Evolutionary conservation across 1,284 basidiomycete genomes (phyloP).

Genomic region (Tilletiopsis washingtonensis): DNA sequence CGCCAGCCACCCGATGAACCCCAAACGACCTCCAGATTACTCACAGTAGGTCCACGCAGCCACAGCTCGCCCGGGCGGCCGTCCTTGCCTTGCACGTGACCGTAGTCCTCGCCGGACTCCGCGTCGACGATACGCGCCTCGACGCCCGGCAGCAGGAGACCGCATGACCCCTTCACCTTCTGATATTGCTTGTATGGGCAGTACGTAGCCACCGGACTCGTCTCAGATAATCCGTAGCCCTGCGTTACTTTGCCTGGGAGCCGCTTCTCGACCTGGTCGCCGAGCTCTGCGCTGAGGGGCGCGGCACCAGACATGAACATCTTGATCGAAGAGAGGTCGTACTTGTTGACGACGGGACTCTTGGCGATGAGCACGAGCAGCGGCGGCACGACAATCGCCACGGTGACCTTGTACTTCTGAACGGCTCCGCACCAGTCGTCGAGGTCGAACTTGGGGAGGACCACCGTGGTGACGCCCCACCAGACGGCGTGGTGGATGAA

Average conservation of each 20-base stretch:
- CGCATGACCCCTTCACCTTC: slow-evolving; percentile 49
- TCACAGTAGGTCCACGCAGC: slow-evolving; percentile 60
- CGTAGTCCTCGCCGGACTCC: slow-evolving; percentile 50
- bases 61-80: slow-evolving; percentile 69
- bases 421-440: slow-evolving; percentile 61
- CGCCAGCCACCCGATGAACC: no score
- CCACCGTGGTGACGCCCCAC: slow-evolving; percentile 57
- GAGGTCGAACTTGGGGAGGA: slow-evolving; percentile 69
- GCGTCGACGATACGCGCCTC: slow-evolving; percentile 64
- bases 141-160: slow-evolving; percentile 67
- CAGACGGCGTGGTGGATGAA: slow-evolving; percentile 60
- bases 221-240: slow-evolving; percentile 60
- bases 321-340: slow-evolving; percentile 60
- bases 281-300: slow-evolving; percentile 62
- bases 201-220: not conserved
- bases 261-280: slow-evolving; percentile 55
- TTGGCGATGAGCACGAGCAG: slow-evolving; percentile 67
- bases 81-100: slow-evolving; percentile 52
- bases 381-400: slow-evolving; percentile 69
- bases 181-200: not conserved
- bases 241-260: slow-evolving; percentile 49
- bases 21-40: no score
- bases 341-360: slow-evolving; percentile 66
- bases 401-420: slow-evolving; percentile 60
- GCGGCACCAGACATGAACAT: slow-evolving; percentile 71